Evolutionary conservation across 2,329 filamentous ascomycete genomes (phyloP).

Genomic region (Calonectria hongkongensis): DNA sequence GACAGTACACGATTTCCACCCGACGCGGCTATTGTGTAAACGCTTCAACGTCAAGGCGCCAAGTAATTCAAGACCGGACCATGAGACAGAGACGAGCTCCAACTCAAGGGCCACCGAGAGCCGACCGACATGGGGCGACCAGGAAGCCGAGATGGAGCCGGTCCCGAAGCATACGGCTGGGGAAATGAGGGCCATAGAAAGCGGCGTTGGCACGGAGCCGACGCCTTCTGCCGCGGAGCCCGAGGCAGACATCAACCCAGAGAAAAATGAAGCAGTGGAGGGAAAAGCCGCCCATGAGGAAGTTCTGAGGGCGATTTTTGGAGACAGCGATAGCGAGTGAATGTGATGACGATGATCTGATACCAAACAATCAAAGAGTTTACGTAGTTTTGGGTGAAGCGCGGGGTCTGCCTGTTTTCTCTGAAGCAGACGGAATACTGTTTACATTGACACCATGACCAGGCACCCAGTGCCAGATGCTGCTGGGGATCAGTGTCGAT

Average conservation of each 20-base stretch:
- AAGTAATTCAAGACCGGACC: constrained; percentile 76
- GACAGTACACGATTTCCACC: constrained; percentile 82
- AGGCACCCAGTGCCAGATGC: background rate
- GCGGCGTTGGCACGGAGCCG: constrained; percentile 25
- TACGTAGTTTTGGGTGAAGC: constrained; percentile 13
- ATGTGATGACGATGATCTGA: constrained; percentile 13
- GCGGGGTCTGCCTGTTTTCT: background rate
- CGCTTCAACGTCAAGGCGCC: constrained; percentile 92
- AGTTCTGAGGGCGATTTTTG: constrained; percentile 95
- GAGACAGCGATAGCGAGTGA: constrained; percentile 84
- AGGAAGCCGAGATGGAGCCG: constrained; percentile 32
- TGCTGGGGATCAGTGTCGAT: constrained; percentile 5
- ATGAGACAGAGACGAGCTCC: constrained; percentile 57
- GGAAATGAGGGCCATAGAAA: constrained; percentile 45
- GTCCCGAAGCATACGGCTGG: constrained; percentile 27
- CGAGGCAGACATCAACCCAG: constrained; percentile 75
- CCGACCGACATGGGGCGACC: constrained; percentile 40
- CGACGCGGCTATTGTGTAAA: constrained; percentile 92
- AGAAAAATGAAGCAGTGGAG: constrained; percentile 81
- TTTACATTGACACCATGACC: background rate
- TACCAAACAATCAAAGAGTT: background rate
- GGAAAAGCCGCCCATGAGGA: constrained; percentile 84
- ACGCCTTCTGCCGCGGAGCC: constrained; percentile 45
- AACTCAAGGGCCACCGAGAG: constrained; percentile 40
- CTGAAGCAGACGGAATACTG: background rate